Evolutionary conservation across 2,329 filamentous ascomycete species (phyloP), one percentile per base, ranked within the genome.

Genomic region (Chaetomium sp.): DNA sequence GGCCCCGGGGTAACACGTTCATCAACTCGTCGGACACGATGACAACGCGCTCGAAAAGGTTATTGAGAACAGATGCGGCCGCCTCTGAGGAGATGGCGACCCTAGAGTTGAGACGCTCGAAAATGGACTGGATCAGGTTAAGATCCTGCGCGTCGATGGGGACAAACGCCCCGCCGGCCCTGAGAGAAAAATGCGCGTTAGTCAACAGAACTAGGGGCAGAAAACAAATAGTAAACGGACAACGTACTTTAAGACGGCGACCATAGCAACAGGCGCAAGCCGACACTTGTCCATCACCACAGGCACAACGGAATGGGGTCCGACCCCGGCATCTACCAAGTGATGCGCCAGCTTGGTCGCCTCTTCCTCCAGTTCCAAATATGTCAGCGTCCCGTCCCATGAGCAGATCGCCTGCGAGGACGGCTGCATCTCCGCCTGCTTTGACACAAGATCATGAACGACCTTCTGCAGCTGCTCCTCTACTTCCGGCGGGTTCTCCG

Each of bases 221-320:
- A 10, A 27, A 27, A 27, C 19, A 27, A 27, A 27, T 27, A 11
- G 71, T n/a, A 3, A 8, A 11, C 12, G 6, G 6, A 33, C 3
- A 2, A 83, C 84, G 54, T 77, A 75, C 69, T 88, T 86, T 44
- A 89, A 71, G 1, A 85, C 77, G 0, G 86, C 86, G 19, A 91
- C 74, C 58, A 91, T 85, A 6, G 84, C 79, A 41, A 89, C 72
- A 48, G 89, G 86, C 0, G 88, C 76, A 67, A 86, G 79, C 11
- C 83, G 71, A 19, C 80, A 87, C 70, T 89, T 91, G 44, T 88
- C 82, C 64, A 90, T 76, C 14, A 85, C 79, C 5, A 91, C 75
- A 5, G 83, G 84, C 1, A 91, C 77, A 4, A 87, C 72, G 6
- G 79, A 74, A 8, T 80, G 78, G 0, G 76, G 72, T 0, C 72